Conservation (phyloP, 345 rosid species). For the Angophora floribunda region DNA sequence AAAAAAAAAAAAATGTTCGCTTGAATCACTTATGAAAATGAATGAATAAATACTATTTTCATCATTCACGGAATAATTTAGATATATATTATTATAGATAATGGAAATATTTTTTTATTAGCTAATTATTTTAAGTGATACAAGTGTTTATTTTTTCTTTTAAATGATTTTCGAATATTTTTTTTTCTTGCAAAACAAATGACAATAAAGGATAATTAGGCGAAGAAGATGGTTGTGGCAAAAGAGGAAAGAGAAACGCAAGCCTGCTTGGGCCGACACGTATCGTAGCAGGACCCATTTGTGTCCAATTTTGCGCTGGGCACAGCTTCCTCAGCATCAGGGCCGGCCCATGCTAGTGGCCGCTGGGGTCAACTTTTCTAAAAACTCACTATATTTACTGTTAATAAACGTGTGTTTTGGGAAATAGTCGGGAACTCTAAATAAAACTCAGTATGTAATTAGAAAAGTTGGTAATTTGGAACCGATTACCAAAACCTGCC, state of each 20-base stretch:
- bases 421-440: neutral
- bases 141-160: fast-evolving
- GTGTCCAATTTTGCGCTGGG: neutral
- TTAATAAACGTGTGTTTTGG: neutral
- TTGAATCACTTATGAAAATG: neutral
- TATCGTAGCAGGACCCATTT: neutral
- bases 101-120: fast-evolving
- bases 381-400: neutral
- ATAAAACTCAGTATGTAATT: neutral
- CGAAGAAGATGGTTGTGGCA: neutral
- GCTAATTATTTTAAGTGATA: neutral
- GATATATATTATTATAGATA: fast-evolving
- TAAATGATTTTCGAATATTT: neutral
- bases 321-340: neutral
- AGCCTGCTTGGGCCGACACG: neutral
- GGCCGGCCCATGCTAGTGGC: neutral
- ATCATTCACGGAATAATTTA: neutral
- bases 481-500: too few species aligned
- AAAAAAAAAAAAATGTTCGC: neutral
- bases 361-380: neutral
- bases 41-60: neutral
- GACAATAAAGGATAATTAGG: neutral
- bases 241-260: neutral
- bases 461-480: neutral
- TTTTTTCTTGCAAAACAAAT: neutral